Evolutionary conservation across 2,329 filamentous ascomycete genomes (phyloP).

Genomic region (Trichoderma sp.): DNA sequence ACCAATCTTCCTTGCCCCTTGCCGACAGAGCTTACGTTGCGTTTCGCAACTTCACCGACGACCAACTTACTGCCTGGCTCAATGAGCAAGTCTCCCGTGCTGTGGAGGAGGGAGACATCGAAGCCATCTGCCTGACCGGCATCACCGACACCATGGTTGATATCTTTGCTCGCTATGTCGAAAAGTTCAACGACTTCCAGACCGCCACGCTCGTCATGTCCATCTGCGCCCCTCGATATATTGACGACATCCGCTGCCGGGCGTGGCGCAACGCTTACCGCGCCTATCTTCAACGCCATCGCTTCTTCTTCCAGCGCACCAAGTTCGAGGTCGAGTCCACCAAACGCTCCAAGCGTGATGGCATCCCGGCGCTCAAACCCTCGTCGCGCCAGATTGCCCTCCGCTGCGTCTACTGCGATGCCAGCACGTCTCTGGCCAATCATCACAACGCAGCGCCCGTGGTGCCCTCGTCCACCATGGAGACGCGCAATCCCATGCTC

Average conservation of each 20-base stretch:
- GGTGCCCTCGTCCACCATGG: conserved; percentile 30
- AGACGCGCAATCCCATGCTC: conserved; percentile 53
- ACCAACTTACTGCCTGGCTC: conserved; percentile 64
- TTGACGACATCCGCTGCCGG: conserved; percentile 70
- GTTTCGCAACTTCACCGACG: conserved; percentile 61
- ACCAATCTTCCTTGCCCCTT: conserved; percentile 69
- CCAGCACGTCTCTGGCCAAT: conserved; percentile 51
- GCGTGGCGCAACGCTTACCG: conserved; percentile 72
- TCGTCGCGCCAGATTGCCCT: conserved; percentile 68
- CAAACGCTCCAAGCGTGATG: conserved; percentile 62
- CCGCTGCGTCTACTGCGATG: conserved; percentile 73
- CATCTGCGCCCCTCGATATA: conserved; percentile 70
- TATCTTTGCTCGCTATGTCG: conserved; percentile 71
- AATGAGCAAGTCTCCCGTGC: conserved; percentile 59
- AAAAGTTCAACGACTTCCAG: conserved; percentile 74
- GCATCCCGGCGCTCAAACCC: conserved; percentile 59
- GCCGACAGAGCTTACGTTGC: conserved; percentile 73
- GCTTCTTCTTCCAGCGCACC: conserved; percentile 68
- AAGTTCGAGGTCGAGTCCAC: conserved; percentile 77
- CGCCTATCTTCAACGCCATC: conserved; percentile 69
- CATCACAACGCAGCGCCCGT: conserved; percentile 27
- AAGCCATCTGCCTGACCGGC: conserved; percentile 74
- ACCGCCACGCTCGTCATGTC: conserved; percentile 73
- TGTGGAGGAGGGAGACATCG: conserved; percentile 65
- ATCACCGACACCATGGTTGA: conserved; percentile 70